Evolutionary conservation across 371 early-diverging fungal species (phyloP).

Genomic region (Apophysomyces elegans): DNA sequence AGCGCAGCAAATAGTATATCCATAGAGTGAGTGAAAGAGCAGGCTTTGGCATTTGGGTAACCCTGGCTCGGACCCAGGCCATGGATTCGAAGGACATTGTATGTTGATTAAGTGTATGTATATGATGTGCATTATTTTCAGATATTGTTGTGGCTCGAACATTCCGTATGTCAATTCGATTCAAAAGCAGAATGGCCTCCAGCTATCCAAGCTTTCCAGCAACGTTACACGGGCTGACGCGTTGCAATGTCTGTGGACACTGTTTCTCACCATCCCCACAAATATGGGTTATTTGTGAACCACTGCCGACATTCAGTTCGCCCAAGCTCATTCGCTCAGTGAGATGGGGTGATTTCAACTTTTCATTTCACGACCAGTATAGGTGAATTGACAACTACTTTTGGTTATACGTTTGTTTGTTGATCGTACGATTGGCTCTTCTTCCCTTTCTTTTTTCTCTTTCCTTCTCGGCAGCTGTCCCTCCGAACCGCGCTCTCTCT

Average conservation of each 20-base stretch:
- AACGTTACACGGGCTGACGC: background rate
- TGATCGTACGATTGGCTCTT: slow-evolving; percentile 7
- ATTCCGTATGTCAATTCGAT: background rate
- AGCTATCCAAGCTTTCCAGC: background rate
- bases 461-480: too few relatives aligned
- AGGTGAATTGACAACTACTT: background rate
- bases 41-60: slow-evolving; percentile 27
- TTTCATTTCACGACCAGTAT: slow-evolving; percentile 3
- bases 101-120: too few relatives aligned
- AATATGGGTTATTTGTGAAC: background rate
- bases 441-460: background rate
- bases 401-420: background rate
- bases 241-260: background rate
- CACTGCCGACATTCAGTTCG: background rate
- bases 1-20: background rate
- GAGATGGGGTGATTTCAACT: slow-evolving; percentile 2
- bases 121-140: background rate
- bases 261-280: background rate
- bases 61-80: background rate
- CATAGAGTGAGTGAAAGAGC: slow-evolving; percentile 25
- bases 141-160: slow-evolving; percentile 2
- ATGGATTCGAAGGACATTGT: too few relatives aligned
- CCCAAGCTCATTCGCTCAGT: background rate
- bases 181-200: background rate
- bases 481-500: background rate